These are phyloP conservation scores for Astrocystis sublimbata DNA, from an alignment of 495 filamentous ascomycete species.

Conservation along the genomic window DNA sequence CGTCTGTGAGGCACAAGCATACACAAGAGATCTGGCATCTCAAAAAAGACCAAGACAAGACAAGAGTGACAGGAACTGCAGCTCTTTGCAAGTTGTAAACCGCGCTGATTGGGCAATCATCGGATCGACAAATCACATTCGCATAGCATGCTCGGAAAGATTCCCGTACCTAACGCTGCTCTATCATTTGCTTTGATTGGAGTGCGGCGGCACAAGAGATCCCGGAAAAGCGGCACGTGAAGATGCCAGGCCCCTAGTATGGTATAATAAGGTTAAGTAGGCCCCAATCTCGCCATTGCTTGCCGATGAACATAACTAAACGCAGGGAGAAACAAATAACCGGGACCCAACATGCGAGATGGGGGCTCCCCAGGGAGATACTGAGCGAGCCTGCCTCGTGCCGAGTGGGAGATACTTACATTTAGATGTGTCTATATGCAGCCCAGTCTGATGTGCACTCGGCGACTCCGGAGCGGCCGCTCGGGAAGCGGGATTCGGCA, in stretches of 20 bases:
- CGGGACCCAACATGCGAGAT: slow-evolving; percentile 9
- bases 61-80: not conserved
- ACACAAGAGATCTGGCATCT: slow-evolving; percentile 2
- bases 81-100: no score
- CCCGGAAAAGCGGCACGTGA: slow-evolving; percentile 19
- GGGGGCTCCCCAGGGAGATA: not conserved
- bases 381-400: slow-evolving; percentile 4
- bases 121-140: not conserved
- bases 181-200: not conserved
- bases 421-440: no score
- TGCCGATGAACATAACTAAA: no score
- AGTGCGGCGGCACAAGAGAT: not conserved
- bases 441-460: slow-evolving; percentile 4
- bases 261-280: no score
- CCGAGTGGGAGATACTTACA: no score
- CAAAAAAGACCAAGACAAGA: not conserved
- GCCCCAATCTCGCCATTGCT: no score
- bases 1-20: no score
- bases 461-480: slow-evolving; percentile 7
- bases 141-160: not conserved
- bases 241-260: no score
- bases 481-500: slow-evolving; percentile 11
- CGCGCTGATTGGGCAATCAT: not conserved
- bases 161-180: not conserved
- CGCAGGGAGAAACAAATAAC: slow-evolving; percentile 7